Conservation (phyloP, 352 stramenopile genomes). For the Phytopythium kandeliae region DNA sequence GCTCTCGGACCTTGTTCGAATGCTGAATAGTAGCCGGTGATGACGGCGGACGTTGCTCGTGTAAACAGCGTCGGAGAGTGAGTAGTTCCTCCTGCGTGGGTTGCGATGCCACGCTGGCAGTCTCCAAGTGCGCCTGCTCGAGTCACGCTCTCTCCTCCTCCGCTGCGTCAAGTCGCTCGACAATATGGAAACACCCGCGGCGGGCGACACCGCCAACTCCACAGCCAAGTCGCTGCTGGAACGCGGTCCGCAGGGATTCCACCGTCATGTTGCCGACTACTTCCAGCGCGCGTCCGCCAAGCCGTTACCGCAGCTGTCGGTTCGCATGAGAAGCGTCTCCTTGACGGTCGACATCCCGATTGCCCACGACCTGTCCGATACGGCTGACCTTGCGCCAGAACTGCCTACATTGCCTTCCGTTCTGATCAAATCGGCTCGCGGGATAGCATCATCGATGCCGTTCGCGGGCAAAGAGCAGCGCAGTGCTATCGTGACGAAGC, state of each 20-base stretch:
- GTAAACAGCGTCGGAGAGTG: conserved; percentile 4
- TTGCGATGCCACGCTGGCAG: not conserved
- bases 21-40: conserved; percentile 4
- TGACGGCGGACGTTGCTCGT: not conserved
- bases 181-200: not conserved
- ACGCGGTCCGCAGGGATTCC: conserved; percentile 24
- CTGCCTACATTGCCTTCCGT: conserved; percentile 31
- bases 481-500: conserved; percentile 8
- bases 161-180: not conserved
- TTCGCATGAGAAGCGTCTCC: conserved; percentile 30
- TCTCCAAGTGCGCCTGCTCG: not conserved
- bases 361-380: conserved; percentile 3
- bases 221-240: conserved; percentile 18
- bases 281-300: conserved; percentile 19
- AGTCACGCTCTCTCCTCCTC: not conserved
- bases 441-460: conserved; percentile 5
- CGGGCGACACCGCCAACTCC: conserved; percentile 5
- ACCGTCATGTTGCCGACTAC: conserved; percentile 21
- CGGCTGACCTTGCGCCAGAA: conserved; percentile 4
- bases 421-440: conserved; percentile 9
- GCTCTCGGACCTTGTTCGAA: not conserved
- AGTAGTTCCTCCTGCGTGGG: not conserved
- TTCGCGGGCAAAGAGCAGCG: conserved; percentile 6
- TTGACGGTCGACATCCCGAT: conserved; percentile 16
- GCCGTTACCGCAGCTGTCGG: conserved; percentile 31